Evolutionary conservation across 1,284 basidiomycete species (phyloP), one percentile per base, ranked within the genome.

Genomic region (Tilletia setariae): DNA sequence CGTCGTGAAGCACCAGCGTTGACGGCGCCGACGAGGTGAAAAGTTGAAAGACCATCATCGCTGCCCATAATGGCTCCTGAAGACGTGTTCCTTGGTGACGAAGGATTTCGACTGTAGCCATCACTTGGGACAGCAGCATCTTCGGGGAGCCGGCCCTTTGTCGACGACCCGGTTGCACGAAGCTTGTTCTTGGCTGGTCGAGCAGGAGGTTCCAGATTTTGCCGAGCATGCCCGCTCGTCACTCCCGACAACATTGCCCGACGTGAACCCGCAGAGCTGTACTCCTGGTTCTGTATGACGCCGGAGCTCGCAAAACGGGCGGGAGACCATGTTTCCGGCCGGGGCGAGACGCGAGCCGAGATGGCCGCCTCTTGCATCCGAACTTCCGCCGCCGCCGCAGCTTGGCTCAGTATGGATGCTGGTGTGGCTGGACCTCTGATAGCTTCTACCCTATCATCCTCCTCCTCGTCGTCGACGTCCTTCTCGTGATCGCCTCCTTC

Each of bases 131-230:
- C n/a, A n/a, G n/a, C n/a, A n/a, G n/a, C n/a, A n/a, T n/a, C n/a
- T n/a, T n/a, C n/a, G n/a, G n/a, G n/a, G n/a, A 6, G 35, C 11
- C 6, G 11, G 35, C 35, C 6, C 35, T 40, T n/a, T 11, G 35
- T 11, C 35, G 35, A 40, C 35, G 35, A 40, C 6, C 35, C 28
- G 15, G 13, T 53, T 28, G 51, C 16, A 11, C 51, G 51, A 53
- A 53, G 51, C 51, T 53, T 53, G 51, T 25, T 53, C 51, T 53
- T 53, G n/a, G 16, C 21, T 23, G 51, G 51, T 23, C 51, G 51
- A 53, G 51, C 2, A 6, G 51, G 51, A 2, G 51, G 51, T 11
- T 4, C 35, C 35, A 40, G 35, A 11, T 40, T 4, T 40, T 40
- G 35, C 35, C 11, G 35, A 40, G 4, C 35, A 40, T 40, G 11